These are phyloP conservation scores for Aspergillus haitiensis DNA, from an alignment of 495 filamentous ascomycete species.

Conservation along the genomic window DNA sequence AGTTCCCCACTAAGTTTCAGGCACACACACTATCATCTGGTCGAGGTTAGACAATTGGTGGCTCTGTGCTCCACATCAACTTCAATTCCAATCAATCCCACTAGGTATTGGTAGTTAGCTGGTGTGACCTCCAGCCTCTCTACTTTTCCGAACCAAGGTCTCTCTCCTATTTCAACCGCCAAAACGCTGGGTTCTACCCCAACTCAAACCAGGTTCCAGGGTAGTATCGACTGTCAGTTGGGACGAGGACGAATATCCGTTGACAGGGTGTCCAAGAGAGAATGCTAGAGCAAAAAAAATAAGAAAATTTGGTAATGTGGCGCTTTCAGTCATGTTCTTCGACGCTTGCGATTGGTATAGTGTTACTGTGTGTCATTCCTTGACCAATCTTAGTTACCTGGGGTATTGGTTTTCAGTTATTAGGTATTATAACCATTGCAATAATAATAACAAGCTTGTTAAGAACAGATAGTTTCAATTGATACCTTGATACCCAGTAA, in stretches of 20 bases:
- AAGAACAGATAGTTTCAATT: background rate
- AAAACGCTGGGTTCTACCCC: background rate
- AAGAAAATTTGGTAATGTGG: slow-evolving; percentile 10
- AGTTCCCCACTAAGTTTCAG: slow-evolving; percentile 23
- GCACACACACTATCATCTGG: slow-evolving; percentile 16
- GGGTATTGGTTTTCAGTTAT: background rate
- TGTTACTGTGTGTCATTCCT: slow-evolving; percentile 26
- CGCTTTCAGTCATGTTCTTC: slow-evolving; percentile 18
- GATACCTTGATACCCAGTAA: background rate
- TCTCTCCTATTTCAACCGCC: background rate
- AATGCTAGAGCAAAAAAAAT: slow-evolving; percentile 1
- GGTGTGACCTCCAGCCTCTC: slow-evolving; percentile 5
- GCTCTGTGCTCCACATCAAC: slow-evolving; percentile 19
- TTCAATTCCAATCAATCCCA: background rate
- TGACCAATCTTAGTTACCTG: slow-evolving; percentile 10
- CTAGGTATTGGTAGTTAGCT: slow-evolving; percentile 1
- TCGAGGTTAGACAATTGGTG: slow-evolving; percentile 10
- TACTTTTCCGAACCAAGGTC: background rate
- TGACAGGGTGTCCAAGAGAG: no score
- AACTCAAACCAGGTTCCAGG: slow-evolving; percentile 3
- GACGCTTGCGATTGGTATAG: slow-evolving; percentile 22
- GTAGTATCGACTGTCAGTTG: background rate
- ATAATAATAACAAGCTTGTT: slow-evolving; percentile 21
- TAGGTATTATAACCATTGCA: slow-evolving; percentile 7
- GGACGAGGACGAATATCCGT: background rate